Conservation (phyloP, 371 early-diverging fungal genomes). For the Mucor sp. region DNA sequence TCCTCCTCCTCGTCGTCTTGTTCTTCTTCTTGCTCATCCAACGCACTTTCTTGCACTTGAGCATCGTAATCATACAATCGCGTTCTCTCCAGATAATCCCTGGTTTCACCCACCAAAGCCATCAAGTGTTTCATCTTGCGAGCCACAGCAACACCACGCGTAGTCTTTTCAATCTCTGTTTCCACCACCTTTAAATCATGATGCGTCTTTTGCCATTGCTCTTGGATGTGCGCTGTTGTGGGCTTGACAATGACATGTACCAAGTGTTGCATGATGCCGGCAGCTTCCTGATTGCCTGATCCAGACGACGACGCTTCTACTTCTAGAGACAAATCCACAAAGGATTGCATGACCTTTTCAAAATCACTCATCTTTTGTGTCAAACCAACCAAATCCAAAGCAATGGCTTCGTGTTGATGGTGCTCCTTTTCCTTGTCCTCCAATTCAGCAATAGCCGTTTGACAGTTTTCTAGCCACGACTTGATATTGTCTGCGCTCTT, state of each 20-base stretch:
- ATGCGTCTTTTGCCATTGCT: conserved; percentile 17
- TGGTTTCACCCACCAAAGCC: conserved; percentile 35
- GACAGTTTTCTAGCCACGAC: conserved; percentile 38
- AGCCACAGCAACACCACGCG: conserved; percentile 30
- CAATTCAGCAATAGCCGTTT: conserved; percentile 24
- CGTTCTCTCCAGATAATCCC: conserved; percentile 20
- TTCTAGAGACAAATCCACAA: conserved; percentile 23
- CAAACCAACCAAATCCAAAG: conserved; percentile 21
- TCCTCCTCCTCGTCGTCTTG: conserved; percentile 11
- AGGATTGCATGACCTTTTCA: conserved; percentile 26
- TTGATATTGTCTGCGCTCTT: conserved; percentile 36
- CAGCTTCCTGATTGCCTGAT: too few relatives aligned
- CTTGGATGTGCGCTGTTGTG: conserved; percentile 10
- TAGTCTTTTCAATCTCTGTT: conserved; percentile 16
- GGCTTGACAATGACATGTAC: background rate
- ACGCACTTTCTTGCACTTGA: background rate
- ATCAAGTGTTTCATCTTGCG: conserved; percentile 43
- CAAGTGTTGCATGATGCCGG: background rate
- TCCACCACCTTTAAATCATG: conserved; percentile 1
- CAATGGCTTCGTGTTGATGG: conserved; percentile 18
- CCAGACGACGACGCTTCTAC: background rate
- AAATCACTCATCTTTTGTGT: conserved; percentile 35
- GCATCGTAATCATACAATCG: conserved; percentile 9
- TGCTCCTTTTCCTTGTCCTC: too few relatives aligned
- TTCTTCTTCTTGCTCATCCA: conserved; percentile 5